Conservation (phyloP, 805 yeast genomes). For the Maudiozyma turicensis region DNA sequence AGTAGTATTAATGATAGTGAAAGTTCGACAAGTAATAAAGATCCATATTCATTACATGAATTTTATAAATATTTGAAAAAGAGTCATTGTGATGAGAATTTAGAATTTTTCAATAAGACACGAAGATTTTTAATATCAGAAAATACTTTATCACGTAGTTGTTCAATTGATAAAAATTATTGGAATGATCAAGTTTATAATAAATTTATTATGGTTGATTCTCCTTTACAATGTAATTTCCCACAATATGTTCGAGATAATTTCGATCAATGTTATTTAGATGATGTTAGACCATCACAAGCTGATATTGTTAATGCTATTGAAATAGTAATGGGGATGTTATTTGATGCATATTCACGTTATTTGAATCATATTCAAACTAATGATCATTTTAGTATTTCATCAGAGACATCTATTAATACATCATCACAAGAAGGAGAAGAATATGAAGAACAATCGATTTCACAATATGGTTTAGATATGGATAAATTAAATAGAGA, state of each 20-base stretch:
- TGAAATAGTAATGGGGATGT: conserved; percentile 17
- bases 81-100: conserved; percentile 28
- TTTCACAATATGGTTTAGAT: background rate
- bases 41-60: conserved; percentile 11
- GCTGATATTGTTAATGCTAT: conserved; percentile 16
- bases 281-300: conserved; percentile 11
- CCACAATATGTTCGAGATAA: conserved; percentile 17
- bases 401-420: background rate
- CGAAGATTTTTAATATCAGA: conserved; percentile 5
- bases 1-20: background rate
- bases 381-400: background rate
- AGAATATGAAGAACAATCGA: background rate
- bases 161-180: conserved; percentile 3
- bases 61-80: conserved; percentile 18
- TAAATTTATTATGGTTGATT: conserved; percentile 17
- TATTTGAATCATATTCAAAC: conserved; percentile 5
- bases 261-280: conserved; percentile 14
- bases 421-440: background rate
- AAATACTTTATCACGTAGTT: background rate
- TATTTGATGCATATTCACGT: conserved; percentile 21
- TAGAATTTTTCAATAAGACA: conserved; percentile 17
- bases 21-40: background rate
- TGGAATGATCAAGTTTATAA: conserved; percentile 21
- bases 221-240: conserved; percentile 25
- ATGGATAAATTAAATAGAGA: background rate